A percentile compares a stretch with the other conserved stretches of the same genome.
phyloP scores from a whole-genome alignment of 805 yeast species.

The Sugiyamaella boreocaroliniensis region DNA sequence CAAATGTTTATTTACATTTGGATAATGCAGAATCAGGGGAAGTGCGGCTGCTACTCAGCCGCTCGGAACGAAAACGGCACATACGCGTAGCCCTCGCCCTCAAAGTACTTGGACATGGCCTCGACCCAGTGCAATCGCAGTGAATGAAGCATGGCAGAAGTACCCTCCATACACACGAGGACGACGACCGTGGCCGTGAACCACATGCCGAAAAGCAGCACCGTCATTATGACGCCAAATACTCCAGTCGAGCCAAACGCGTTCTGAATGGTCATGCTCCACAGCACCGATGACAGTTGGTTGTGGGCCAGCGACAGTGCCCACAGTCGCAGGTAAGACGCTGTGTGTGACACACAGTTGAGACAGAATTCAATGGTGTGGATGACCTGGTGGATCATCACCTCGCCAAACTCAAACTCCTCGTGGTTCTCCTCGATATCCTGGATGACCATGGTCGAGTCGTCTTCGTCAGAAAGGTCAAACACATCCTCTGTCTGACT shows the following conservation, averaged over 20 bases:
- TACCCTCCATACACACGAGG: conserved; percentile 95
- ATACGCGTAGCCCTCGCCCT: conserved; percentile 91
- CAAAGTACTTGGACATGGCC: conserved; percentile 96
- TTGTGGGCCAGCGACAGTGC: conserved; percentile 95
- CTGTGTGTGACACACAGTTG: conserved; percentile 96
- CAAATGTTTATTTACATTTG: neutral
- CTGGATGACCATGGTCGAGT: conserved; percentile 25
- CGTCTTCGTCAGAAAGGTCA: conserved; percentile 30
- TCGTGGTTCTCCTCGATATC: conserved; percentile 38
- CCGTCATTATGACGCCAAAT: conserved; percentile 63
- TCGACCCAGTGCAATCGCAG: conserved; percentile 98
- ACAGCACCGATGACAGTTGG: conserved; percentile 84
- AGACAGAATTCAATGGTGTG: conserved; percentile 96
- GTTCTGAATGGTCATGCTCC: conserved; percentile 90
- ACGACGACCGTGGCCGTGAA: conserved; percentile 84
- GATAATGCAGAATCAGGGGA: neutral
- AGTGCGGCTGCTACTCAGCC: neutral
- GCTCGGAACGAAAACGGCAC: conserved; percentile 66
- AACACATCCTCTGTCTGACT: conserved; percentile 28
- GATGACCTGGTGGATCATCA: conserved; percentile 93
- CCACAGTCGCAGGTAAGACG: conserved; percentile 93
- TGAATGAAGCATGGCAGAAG: conserved; percentile 97
- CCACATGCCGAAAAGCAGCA: conserved; percentile 89
- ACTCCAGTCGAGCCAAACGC: conserved; percentile 66
- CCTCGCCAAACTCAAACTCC: conserved; percentile 77